Conservation (phyloP, 139 green algal genomes). For the Tetradesmus lagerheimii region DNA sequence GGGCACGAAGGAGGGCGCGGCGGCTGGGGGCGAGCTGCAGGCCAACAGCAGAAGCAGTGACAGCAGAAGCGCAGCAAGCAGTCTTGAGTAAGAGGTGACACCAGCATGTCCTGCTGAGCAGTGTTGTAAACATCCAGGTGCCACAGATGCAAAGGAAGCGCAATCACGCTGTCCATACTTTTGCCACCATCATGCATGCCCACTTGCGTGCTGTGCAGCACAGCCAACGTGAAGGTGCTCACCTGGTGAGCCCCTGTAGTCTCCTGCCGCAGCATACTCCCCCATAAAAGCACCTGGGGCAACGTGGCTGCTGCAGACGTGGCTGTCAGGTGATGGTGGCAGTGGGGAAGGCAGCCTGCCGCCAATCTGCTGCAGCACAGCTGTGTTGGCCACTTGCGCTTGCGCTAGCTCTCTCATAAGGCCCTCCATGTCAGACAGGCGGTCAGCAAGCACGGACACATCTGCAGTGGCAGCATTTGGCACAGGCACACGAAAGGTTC, state of each 20-base stretch:
- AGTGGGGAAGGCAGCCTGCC: not conserved
- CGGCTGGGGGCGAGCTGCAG: not conserved
- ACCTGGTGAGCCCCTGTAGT: not conserved
- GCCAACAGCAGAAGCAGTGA: not conserved
- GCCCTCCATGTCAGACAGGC: conserved; percentile 36
- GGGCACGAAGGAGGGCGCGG: conserved; percentile 22
- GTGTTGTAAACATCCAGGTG: too few relatives aligned
- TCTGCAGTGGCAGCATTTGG: not conserved
- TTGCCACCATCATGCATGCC: not conserved
- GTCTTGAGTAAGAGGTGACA: not conserved
- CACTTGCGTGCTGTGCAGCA: not conserved
- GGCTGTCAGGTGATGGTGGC: not conserved
- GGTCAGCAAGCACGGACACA: conserved; percentile 26
- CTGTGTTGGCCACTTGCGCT: conserved; percentile 29
- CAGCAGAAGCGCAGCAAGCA: not conserved
- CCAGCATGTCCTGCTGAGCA: too few relatives aligned
- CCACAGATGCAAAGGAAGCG: too few relatives aligned
- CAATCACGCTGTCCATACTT: too few relatives aligned
- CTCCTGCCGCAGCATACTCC: not conserved
- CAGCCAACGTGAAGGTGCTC: not conserved
- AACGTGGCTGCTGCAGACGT: not conserved
- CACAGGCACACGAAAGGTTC: not conserved
- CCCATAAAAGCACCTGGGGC: not conserved
- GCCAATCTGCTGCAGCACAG: conserved; percentile 30
- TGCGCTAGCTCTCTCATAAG: conserved; percentile 33